Evolutionary conservation across 176 grass and related monocot genomes (phyloP).

Genomic region (Bonia amplexicaulis): DNA sequence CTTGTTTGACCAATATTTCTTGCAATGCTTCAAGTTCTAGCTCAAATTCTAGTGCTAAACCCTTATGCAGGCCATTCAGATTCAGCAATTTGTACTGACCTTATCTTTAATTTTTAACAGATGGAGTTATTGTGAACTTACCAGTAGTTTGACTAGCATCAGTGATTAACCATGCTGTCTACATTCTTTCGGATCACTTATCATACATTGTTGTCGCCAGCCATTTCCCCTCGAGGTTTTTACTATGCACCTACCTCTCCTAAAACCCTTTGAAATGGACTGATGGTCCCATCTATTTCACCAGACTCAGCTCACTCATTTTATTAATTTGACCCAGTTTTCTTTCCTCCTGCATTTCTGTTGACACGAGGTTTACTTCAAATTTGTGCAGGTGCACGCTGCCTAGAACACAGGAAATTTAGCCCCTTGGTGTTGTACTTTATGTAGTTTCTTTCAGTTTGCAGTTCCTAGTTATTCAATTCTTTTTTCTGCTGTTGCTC

Average conservation of each 20-base stretch:
- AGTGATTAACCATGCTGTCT: conserved; percentile 34
- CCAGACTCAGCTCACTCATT: background rate
- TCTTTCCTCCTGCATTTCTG: background rate
- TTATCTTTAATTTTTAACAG: conserved; percentile 41
- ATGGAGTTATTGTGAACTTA: conserved; percentile 39
- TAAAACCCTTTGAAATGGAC: background rate
- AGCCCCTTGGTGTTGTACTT: conserved; percentile 34
- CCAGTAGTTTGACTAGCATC: conserved; percentile 28
- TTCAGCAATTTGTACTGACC: conserved; percentile 13
- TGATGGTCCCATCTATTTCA: background rate
- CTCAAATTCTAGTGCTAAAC: background rate
- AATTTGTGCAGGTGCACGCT: conserved; percentile 22
- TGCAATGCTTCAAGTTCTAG: background rate
- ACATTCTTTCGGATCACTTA: conserved; percentile 23
- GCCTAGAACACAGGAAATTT: conserved; percentile 1
- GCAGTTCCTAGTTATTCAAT: conserved; percentile 16
- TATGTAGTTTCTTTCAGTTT: conserved; percentile 21
- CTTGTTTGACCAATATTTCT: background rate
- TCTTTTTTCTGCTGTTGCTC: background rate
- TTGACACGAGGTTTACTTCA: background rate
- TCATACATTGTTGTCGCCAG: conserved; percentile 1
- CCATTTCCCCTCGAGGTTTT: conserved; percentile 39
- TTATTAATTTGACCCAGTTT: background rate
- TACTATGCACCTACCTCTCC: background rate
- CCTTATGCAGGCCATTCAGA: background rate